Evolutionary conservation across 1,139 yeast genomes (phyloP).

Genomic region (Taphrina flavorubra): DNA sequence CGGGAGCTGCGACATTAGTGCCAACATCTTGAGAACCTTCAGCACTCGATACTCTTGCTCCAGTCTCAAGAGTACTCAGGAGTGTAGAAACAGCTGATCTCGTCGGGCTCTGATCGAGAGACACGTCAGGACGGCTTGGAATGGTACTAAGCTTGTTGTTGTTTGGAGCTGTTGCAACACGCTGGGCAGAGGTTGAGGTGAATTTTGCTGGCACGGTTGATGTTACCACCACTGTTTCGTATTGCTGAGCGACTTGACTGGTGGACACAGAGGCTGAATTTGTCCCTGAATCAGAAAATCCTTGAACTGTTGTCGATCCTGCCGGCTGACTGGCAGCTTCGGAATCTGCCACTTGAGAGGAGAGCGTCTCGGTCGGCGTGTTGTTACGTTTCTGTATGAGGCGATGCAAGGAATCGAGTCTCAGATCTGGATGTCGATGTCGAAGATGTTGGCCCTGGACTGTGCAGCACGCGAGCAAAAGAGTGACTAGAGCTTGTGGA

Average conservation of each 20-base stretch:
- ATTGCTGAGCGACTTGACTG: background rate
- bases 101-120: background rate
- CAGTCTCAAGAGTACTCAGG: background rate
- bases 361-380: background rate
- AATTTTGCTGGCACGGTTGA: background rate
- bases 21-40: background rate
- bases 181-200: background rate
- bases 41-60: background rate
- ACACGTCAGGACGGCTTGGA: background rate
- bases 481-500: conserved; percentile 11
- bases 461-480: conserved; percentile 2
- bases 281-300: background rate
- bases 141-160: background rate
- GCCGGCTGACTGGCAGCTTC: background rate
- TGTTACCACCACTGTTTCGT: background rate
- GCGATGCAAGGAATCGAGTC: conserved; percentile 12
- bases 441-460: conserved; percentile 3
- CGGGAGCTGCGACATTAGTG: background rate
- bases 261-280: background rate
- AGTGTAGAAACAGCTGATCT: background rate
- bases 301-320: background rate
- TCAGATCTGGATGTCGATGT: conserved; percentile 3
- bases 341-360: background rate
- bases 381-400: conserved; percentile 10
- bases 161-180: background rate